Conservation (phyloP, 208 protist genomes). For the Vickermania ingenoplastis region DNA sequence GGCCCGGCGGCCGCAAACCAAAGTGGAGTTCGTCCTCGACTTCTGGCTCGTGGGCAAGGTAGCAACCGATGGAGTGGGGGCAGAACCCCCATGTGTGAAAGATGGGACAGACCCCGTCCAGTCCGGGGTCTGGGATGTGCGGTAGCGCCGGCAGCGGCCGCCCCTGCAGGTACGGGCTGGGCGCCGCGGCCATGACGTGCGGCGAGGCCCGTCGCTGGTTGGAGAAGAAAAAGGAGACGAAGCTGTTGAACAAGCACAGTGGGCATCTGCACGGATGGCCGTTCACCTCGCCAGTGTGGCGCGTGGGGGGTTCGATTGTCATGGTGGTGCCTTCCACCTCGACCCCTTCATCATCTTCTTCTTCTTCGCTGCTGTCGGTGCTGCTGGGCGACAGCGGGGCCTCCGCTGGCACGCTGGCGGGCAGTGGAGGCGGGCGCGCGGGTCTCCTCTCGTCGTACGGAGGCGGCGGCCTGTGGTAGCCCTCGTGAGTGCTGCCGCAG, state of each 20-base stretch:
- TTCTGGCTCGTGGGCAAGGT: conserved; percentile 38
- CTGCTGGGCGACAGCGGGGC: too few species aligned
- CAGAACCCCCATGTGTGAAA: conserved; percentile 73
- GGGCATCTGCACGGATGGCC: conserved; percentile 38
- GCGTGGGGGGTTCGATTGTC: too few species aligned
- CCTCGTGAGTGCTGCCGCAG: too few species aligned
- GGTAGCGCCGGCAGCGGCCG: conserved; percentile 34
- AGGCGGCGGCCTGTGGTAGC: too few species aligned
- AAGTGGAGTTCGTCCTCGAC: background rate
- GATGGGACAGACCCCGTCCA: conserved; percentile 48
- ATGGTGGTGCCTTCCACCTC: too few species aligned
- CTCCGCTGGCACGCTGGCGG: too few species aligned
- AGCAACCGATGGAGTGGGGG: conserved; percentile 57
- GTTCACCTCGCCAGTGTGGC: background rate
- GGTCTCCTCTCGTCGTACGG: too few species aligned
- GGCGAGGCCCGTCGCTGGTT: conserved; percentile 67
- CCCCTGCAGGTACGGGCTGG: conserved; percentile 41
- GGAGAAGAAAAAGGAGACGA: conserved; percentile 53
- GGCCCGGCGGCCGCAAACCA: background rate
- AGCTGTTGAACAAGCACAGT: conserved; percentile 54
- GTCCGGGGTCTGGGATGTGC: conserved; percentile 10
- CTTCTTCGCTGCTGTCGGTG: too few species aligned
- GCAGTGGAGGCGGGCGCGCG: too few species aligned
- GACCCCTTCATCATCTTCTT: too few species aligned
- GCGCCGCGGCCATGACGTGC: conserved; percentile 64